Conservation (phyloP, 441 rosid genomes). For the Croton laevigatus region DNA sequence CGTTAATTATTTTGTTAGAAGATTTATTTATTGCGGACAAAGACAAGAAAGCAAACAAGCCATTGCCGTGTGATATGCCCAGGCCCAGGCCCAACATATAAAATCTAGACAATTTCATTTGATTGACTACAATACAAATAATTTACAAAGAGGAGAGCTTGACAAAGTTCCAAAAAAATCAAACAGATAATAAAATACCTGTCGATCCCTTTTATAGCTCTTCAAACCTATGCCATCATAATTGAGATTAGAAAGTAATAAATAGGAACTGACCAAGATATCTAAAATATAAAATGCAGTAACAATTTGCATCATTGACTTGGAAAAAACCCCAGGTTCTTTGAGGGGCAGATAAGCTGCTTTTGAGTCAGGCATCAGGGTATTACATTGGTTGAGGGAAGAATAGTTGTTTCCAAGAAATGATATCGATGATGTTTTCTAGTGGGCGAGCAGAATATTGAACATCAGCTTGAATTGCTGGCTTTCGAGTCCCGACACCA, state of each 20-base stretch:
- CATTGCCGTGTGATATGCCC: neutral
- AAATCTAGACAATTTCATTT: too few species aligned
- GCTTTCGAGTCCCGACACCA: slow-evolving; percentile 56
- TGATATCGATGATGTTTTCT: neutral
- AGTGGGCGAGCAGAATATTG: neutral
- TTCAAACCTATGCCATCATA: neutral
- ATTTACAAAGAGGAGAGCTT: too few species aligned
- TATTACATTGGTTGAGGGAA: neutral
- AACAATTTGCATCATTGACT: neutral
- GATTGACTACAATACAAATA: too few species aligned
- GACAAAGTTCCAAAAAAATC: too few species aligned
- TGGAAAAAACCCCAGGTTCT: neutral
- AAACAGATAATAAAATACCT: too few species aligned
- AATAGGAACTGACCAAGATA: neutral
- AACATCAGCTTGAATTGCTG: slow-evolving; percentile 11
- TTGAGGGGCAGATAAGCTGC: neutral
- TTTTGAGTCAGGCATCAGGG: neutral
- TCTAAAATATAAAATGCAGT: neutral
- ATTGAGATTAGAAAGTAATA: neutral
- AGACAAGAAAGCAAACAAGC: too few species aligned
- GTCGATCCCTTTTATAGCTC: too few species aligned
- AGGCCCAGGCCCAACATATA: too few species aligned
- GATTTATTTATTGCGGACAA: too few species aligned
- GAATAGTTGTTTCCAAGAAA: neutral
- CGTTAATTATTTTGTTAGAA: too few species aligned